Evolutionary conservation across 768 basidiomycete species (phyloP), one percentile per base, ranked within the genome.

Genomic region (Glaciozyma antarctica): DNA sequence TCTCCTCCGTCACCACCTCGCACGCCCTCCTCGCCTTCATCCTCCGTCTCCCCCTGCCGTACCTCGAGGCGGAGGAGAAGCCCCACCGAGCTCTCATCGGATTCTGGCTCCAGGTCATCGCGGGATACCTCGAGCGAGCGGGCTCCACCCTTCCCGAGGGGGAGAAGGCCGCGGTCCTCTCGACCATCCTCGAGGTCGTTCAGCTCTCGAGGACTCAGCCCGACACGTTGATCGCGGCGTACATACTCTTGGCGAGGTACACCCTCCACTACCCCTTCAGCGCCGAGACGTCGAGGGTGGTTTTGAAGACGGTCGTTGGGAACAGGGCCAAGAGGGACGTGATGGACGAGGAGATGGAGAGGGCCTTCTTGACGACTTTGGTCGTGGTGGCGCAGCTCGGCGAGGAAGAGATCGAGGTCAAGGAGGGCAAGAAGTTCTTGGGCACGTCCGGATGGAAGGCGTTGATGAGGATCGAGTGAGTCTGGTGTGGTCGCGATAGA

Each of bases 101-200:
- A 1, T 97, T 97, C 78, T 88, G 90, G 75, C 82, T 87, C 10
- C 85, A 87, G 10, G 82, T 82, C 0, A 77, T 90, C 52, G 83
- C 92, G 43, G 90, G 89, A 48, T 93, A 87, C 73, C 80, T 99
- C 47, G 82, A 84, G 45, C 78, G 81, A 52, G 78, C 75, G 43
- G 81, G 85, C 61, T 69, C 74, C 6, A 69, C 70, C 2, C 53
- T 78, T 2, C 75, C 77, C 5, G 63, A 68, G 30, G 69, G 70
- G 13, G 71, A 72, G 34, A 61, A 61, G 13, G 59, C 69, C 0
- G 67, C 70, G 9, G 64, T 76, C n/a, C 69, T 76, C n/a, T 68
- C 73, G 19, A 69, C 66, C n/a, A 61, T 75, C 9, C 65, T 73
- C 63, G 72, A 71, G 34, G 63, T 65, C 7, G 49, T 75, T 19